Evolutionary conservation across 805 yeast genomes (phyloP).

Genomic region (Zygotorulaspora danielsina): DNA sequence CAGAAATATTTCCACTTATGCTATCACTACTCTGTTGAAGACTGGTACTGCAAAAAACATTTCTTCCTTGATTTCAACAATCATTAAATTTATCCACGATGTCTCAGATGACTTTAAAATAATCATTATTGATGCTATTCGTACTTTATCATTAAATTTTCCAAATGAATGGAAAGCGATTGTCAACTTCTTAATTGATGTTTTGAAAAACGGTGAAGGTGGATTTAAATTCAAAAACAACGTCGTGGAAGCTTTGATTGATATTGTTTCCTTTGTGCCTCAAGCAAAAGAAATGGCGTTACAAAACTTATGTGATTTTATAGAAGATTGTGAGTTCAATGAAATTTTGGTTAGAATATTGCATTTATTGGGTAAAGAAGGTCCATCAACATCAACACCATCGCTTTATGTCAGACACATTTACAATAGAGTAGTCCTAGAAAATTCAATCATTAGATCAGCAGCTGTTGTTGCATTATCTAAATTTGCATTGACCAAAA

Average conservation of each 20-base stretch:
- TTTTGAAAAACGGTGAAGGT: conserved; percentile 81
- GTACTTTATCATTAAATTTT: conserved; percentile 87
- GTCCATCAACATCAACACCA: conserved; percentile 82
- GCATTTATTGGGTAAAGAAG: conserved; percentile 90
- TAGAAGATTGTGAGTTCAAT: conserved; percentile 96
- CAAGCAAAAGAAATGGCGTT: conserved; percentile 76
- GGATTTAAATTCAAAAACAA: conserved; percentile 79
- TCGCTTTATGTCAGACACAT: conserved; percentile 91
- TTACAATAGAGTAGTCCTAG: conserved; percentile 93
- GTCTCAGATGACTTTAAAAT: conserved; percentile 94
- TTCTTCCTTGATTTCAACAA: conserved; percentile 81
- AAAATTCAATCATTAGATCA: conserved; percentile 90
- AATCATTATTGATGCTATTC: conserved; percentile 91
- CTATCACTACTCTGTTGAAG: conserved; percentile 91
- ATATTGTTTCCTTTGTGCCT: conserved; percentile 82
- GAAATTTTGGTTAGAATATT: conserved; percentile 90
- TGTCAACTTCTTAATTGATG: conserved; percentile 74
- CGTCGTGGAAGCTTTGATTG: conserved; percentile 89
- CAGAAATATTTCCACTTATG: conserved; percentile 91
- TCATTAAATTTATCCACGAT: conserved; percentile 84
- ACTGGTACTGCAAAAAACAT: conserved; percentile 90
- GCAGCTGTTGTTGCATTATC: conserved; percentile 92
- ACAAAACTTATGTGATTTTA: conserved; percentile 89
- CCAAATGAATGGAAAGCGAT: conserved; percentile 84
- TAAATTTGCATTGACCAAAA: conserved; percentile 75